A percentile compares a stretch with the other conserved stretches of the same genome.
These are phyloP conservation scores for Floccularia luteovirens DNA, from an alignment of 768 basidiomycete species.

Conservation along the genomic window DNA sequence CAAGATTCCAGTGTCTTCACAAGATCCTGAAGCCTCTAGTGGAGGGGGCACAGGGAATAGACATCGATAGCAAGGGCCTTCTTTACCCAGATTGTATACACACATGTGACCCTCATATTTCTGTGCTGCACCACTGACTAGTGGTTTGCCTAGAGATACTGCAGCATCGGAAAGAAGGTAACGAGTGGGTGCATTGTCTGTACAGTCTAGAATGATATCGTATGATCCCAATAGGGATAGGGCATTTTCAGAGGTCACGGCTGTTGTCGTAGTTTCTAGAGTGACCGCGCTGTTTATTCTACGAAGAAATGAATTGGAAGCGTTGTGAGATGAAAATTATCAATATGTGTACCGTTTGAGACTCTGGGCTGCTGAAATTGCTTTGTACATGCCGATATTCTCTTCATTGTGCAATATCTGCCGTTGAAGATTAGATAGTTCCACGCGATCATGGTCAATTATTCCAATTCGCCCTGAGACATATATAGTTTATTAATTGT, in stretches of 20 bases:
- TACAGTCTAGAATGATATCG: constrained; percentile 86
- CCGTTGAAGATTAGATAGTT: constrained; percentile 84
- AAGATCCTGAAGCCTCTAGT: constrained; percentile 57
- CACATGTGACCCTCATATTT: constrained; percentile 77
- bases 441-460: constrained; percentile 84
- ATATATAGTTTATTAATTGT: constrained; percentile 3
- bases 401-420: constrained; percentile 85
- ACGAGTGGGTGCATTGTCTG: constrained; percentile 87
- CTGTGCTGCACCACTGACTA: constrained; percentile 92
- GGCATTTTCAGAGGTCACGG: constrained; percentile 60
- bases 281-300: constrained; percentile 73
- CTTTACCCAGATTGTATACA: constrained; percentile 58
- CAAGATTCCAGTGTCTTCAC: constrained; percentile 84
- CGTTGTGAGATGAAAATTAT: not conserved
- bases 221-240: constrained; percentile 51
- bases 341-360: constrained; percentile 44
- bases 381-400: constrained; percentile 73
- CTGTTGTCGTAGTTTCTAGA: constrained; percentile 44
- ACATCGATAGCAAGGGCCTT: constrained; percentile 91
- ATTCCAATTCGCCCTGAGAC: constrained; percentile 74
- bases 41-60: constrained; percentile 80
- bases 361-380: constrained; percentile 69
- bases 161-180: constrained; percentile 89
- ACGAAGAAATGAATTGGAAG: constrained; percentile 5
- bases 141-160: constrained; percentile 66